Conservation (phyloP, 495 filamentous ascomycete genomes). For the Lophium mytilinum region DNA sequence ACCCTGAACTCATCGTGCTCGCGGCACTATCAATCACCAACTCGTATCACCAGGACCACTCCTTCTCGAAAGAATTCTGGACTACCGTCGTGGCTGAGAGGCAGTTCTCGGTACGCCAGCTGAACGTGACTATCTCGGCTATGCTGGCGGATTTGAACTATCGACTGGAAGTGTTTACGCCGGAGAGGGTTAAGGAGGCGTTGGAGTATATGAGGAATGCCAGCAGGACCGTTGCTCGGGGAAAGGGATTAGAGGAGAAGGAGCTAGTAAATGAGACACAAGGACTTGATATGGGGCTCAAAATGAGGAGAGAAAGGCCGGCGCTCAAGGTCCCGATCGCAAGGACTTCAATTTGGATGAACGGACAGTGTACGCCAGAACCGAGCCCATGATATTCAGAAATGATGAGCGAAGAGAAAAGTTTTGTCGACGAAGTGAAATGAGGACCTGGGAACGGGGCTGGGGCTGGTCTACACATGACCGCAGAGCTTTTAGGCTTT, state of each 20-base stretch:
- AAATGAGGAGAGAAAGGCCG: constrained; percentile 1
- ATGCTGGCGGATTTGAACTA: constrained; percentile 25
- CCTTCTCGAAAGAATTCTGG: constrained; percentile 13
- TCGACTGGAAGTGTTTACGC: constrained; percentile 10
- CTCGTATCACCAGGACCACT: constrained; percentile 13
- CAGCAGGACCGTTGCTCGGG: neutral
- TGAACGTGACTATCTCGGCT: constrained; percentile 9
- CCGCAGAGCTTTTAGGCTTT: too few relatives aligned
- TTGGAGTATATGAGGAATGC: constrained; percentile 10
- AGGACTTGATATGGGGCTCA: neutral
- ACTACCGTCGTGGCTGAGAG: constrained; percentile 1
- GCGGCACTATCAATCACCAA: constrained; percentile 18
- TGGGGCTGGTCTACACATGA: too few relatives aligned
- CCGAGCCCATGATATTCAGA: constrained; percentile 17
- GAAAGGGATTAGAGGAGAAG: neutral
- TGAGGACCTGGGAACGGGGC: too few relatives aligned
- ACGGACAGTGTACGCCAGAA: constrained; percentile 23
- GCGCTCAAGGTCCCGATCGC: constrained; percentile 1
- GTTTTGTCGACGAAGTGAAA: too few relatives aligned
- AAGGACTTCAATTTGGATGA: constrained; percentile 9
- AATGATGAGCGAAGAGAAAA: too few relatives aligned
- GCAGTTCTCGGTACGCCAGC: constrained; percentile 3
- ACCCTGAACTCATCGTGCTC: constrained; percentile 19
- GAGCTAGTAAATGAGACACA: neutral
- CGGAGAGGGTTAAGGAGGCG: constrained; percentile 14